Base-by-base conservation (phyloP, 106 monocot genomes). In the Dendrobium chrysotoxum region DNA sequence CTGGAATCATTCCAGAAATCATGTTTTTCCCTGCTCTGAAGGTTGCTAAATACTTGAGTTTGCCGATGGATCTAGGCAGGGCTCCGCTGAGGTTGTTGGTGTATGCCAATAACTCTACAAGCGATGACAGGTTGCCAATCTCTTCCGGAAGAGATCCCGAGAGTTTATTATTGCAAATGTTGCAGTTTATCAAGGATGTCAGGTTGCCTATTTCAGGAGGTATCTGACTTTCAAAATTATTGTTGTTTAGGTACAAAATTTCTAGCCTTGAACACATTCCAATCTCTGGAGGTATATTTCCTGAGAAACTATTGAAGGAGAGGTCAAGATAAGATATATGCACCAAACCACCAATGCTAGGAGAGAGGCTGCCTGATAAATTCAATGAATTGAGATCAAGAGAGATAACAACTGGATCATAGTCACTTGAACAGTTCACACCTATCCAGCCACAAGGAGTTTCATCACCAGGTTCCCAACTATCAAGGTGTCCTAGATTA, bases 371-470 rank as follows among this genome's bases (percentile, higher is more conserved):
- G 28, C 97, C 97, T 4, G 92, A 98, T 10, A 98, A 85, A 79
- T 95, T 98, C 89, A 91, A 81, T 39, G 84, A 80, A 25, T 57
- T 88, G 26, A 98, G 86, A 82, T 92, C 65, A 21, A 98, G 83
- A 85, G 88, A 83, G 74, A 50, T 80, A 77, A 97, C 88, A 1
- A 87, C 83, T 0, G 83, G 79, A 76, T 84, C 45, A 42, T 80
- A 67, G 72, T 80, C 82, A 23, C 10, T 17, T 3, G 87, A 84
- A 81, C 97, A 98, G 61, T 81, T 92, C 18, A 98, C 84, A 21
- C 94, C 97, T 28, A 45, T 88, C 97, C 97, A 98, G 41, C 65
- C 23, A 83, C 97, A 98, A 26, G 97, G 97, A 3, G 86, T 86
- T 61, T 75, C 79, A 82, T 94, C 89, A 0, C 77, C 73, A 7